Conservation (phyloP, 108 stramenopile genomes). For the Cyclotella cryptica region DNA sequence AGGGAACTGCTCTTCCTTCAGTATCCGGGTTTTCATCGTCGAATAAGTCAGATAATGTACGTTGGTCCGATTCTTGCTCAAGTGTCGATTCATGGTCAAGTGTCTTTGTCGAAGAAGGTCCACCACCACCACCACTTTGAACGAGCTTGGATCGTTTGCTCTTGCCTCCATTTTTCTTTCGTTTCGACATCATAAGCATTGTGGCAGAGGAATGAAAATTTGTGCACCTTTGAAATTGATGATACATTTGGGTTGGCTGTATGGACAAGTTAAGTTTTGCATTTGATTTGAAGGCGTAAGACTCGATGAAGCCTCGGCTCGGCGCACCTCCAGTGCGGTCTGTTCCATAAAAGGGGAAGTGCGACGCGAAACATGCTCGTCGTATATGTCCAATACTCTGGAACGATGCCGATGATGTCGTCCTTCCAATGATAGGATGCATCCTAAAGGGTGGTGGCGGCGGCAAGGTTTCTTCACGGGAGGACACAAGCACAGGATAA, state of each 20-base stretch:
- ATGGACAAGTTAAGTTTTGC: background rate
- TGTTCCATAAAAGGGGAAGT: too few relatives aligned
- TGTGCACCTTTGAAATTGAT: background rate
- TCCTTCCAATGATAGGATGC: background rate
- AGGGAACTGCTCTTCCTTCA: background rate
- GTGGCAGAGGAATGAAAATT: conserved; percentile 36
- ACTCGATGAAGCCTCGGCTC: background rate
- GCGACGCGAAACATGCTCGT: too few relatives aligned
- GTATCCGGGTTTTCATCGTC: conserved; percentile 8
- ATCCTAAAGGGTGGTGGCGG: background rate
- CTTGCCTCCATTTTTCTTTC: conserved; percentile 40
- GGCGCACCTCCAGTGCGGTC: too few relatives aligned
- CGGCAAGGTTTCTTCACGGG: background rate
- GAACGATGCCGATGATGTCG: background rate
- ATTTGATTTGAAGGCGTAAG: background rate
- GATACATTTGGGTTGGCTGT: background rate
- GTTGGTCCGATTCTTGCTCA: background rate
- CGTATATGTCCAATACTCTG: too few relatives aligned
- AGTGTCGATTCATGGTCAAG: background rate
- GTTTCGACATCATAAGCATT: conserved; percentile 33
- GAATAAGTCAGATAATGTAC: conserved; percentile 14
- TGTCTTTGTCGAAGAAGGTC: conserved; percentile 3
- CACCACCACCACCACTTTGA: conserved; percentile 19
- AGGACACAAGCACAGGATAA: background rate
- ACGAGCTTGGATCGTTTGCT: conserved; percentile 28